These are phyloP conservation scores for Glycine latifolia DNA, from an alignment of 306 rosid genomes.

Conservation along the genomic window DNA sequence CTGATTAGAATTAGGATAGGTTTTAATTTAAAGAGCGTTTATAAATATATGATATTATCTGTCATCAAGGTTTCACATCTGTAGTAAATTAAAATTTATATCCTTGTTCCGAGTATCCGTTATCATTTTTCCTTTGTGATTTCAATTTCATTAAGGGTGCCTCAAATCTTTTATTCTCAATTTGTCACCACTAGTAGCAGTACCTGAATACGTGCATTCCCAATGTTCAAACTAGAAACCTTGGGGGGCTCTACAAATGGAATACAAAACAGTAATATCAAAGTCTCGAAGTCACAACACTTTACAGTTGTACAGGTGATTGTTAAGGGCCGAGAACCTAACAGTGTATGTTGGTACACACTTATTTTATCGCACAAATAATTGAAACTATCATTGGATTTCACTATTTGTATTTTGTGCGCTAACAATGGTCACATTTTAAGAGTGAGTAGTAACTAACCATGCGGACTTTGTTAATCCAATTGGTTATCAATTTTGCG, in stretches of 20 bases:
- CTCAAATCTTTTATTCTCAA: no score
- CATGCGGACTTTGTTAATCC: no score
- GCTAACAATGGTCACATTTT: neutral
- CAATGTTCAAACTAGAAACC: conserved; percentile 7
- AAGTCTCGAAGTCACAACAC: neutral
- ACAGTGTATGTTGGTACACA: neutral
- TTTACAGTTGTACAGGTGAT: neutral
- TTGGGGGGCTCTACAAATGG: neutral
- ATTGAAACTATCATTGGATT: neutral
- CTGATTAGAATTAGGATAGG: no score
- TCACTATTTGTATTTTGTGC: neutral
- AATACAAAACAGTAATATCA: neutral
- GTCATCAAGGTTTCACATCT: no score
- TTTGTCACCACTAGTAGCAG: neutral
- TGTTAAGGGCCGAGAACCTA: neutral
- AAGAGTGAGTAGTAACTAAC: neutral
- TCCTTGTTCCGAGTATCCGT: no score
- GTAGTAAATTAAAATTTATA: no score
- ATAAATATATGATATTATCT: no score
- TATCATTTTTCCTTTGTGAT: no score
- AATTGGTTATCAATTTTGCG: no score
- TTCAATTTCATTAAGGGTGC: no score
- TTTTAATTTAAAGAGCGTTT: no score
- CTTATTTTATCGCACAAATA: neutral
- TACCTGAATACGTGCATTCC: neutral